These are phyloP conservation scores for Casuarina cunninghamiana DNA, from an alignment of 306 rosid genomes.

Conservation along the genomic window DNA sequence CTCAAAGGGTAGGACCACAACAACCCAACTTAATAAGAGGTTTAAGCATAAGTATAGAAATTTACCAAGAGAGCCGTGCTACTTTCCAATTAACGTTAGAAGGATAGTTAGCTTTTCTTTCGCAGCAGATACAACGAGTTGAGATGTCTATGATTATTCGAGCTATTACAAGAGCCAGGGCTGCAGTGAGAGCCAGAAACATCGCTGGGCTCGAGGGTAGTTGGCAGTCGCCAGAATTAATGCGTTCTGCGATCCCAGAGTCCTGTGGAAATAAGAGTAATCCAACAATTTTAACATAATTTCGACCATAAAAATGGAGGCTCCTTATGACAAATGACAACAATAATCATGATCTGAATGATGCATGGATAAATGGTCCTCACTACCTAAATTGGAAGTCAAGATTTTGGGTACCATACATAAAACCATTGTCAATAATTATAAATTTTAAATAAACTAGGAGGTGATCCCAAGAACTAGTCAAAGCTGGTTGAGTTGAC, in stretches of 20 bases:
- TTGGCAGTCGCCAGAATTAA: constrained; percentile 14
- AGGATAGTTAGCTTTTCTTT: constrained; percentile 41
- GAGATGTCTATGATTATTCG: constrained; percentile 54
- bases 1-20: background rate
- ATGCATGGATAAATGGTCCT: too few relatives aligned
- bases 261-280: constrained; percentile 28
- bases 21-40: background rate
- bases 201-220: constrained; percentile 50
- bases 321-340: constrained; percentile 1
- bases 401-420: too few relatives aligned
- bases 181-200: constrained; percentile 74
- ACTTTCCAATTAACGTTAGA: constrained; percentile 53
- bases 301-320: background rate
- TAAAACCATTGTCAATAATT: too few relatives aligned
- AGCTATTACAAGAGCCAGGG: constrained; percentile 61
- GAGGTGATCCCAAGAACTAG: too few relatives aligned
- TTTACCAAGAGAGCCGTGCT: constrained; percentile 74
- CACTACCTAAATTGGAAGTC: too few relatives aligned
- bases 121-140: constrained; percentile 81
- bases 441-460: too few relatives aligned
- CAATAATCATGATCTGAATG: too few relatives aligned
- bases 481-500: too few relatives aligned
- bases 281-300: background rate
- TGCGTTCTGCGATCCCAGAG: constrained; percentile 27
- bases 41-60: constrained; percentile 2